These are phyloP conservation scores for Picea abies DNA, from an alignment of 83 land plant species.

Conservation along the genomic window DNA sequence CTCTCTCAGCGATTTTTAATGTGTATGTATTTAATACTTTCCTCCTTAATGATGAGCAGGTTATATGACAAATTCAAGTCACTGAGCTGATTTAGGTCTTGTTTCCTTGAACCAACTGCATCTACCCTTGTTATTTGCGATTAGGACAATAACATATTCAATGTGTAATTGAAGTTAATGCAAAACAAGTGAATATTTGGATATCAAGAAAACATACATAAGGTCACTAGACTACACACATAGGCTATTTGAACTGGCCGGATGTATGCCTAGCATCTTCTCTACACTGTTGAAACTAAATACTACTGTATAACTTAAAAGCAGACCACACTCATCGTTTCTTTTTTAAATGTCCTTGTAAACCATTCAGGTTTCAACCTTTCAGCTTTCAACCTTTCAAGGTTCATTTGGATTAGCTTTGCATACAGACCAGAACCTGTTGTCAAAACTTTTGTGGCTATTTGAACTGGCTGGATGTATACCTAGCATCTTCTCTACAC, in stretches of 20 bases:
- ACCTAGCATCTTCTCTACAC: not conserved
- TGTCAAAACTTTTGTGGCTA: no score
- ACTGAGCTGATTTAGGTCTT: not conserved
- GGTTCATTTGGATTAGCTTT: not conserved
- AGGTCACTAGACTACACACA: not conserved
- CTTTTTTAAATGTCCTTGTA: not conserved
- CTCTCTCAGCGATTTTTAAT: no score
- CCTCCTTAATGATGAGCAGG: no score
- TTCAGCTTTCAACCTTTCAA: not conserved
- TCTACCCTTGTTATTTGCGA: not conserved
- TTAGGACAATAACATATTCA: not conserved
- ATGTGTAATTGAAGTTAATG: not conserved
- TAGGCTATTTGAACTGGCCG: not conserved
- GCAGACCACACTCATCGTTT: not conserved
- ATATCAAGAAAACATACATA: not conserved
- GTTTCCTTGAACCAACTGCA: not conserved
- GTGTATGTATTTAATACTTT: no score
- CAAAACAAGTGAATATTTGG: not conserved
- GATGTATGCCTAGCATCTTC: not conserved
- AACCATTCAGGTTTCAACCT: not conserved
- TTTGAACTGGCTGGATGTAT: no score
- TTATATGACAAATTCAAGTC: no score
- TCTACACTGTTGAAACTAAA: not conserved
- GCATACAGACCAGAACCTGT: no score
- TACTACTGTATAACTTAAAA: no score